These are phyloP conservation scores for Gleditsia sinensis DNA, from an alignment of 306 rosid species.

Conservation along the genomic window DNA sequence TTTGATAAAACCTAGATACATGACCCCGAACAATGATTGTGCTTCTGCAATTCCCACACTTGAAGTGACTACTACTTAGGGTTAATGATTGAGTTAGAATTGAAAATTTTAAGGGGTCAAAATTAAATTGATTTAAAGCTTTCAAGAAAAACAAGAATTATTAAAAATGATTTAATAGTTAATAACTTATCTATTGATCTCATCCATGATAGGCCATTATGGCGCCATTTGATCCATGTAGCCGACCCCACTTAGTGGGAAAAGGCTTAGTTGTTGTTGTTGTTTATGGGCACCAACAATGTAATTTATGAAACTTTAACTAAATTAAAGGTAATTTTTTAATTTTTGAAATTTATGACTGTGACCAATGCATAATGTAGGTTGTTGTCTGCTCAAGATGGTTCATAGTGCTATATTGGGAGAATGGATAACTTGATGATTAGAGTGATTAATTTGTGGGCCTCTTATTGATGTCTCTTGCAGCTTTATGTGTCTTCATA, in stretches of 20 bases:
- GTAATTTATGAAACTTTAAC: background rate
- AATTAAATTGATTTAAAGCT: background rate
- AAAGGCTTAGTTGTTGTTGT: too few species aligned
- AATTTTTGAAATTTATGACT: background rate
- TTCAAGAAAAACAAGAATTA: too few species aligned
- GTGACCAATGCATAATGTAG: too few species aligned
- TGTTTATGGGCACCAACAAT: background rate
- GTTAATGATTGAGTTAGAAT: slow-evolving; percentile 3
- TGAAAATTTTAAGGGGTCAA: background rate
- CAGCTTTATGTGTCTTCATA: background rate
- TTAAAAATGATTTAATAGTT: too few species aligned
- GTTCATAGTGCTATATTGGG: slow-evolving; percentile 12
- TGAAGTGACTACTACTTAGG: background rate
- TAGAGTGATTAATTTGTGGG: background rate
- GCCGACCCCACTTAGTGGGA: too few species aligned
- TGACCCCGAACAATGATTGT: background rate
- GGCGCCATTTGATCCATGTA: too few species aligned
- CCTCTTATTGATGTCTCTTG: background rate
- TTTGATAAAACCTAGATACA: background rate
- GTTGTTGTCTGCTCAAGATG: slow-evolving; percentile 13
- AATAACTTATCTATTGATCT: too few species aligned
- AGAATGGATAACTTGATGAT: slow-evolving; percentile 26
- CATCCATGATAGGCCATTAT: too few species aligned
- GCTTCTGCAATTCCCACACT: background rate
- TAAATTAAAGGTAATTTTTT: background rate